phyloP scores from a whole-genome alignment of 2,329 filamentous ascomycete genomes.

The Rhytidhysteron rufulum region DNA sequence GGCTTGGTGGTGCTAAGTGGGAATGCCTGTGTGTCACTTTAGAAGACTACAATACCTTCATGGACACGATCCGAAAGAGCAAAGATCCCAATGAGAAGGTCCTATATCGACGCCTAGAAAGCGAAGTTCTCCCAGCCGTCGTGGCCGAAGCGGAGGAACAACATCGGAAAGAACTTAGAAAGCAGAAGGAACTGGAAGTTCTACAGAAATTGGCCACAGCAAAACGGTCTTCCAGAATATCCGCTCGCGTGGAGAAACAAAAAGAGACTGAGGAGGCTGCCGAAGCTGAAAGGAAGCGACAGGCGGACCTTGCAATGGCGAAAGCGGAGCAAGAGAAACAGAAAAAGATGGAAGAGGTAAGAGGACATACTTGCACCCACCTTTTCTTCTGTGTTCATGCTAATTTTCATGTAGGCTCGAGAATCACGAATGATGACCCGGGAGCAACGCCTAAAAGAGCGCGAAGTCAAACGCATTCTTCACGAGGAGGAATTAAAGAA shows the following conservation, averaged over 20 bases:
- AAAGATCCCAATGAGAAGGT: slow-evolving; percentile 82
- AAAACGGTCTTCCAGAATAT: slow-evolving; percentile 88
- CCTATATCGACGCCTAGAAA: slow-evolving; percentile 66
- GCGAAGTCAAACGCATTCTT: slow-evolving; percentile 75
- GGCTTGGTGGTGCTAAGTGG: slow-evolving; percentile 77
- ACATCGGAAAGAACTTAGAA: slow-evolving; percentile 67
- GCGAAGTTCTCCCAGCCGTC: slow-evolving; percentile 79
- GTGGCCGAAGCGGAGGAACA: slow-evolving; percentile 69
- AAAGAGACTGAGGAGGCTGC: slow-evolving; percentile 67
- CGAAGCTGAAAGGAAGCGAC: slow-evolving; percentile 66
- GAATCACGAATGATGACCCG: slow-evolving; percentile 77
- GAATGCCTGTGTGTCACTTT: slow-evolving; percentile 84
- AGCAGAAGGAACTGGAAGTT: slow-evolving; percentile 75
- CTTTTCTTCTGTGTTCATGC: slow-evolving; percentile 3
- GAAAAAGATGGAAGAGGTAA: slow-evolving; percentile 63
- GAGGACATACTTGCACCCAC: slow-evolving; percentile 9
- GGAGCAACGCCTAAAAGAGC: slow-evolving; percentile 80
- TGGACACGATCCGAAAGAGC: slow-evolving; percentile 68
- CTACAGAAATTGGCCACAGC: slow-evolving; percentile 87
- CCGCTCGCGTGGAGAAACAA: slow-evolving; percentile 74
- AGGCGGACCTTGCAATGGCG: slow-evolving; percentile 61
- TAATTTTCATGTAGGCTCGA: slow-evolving; percentile 54
- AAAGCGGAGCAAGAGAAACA: slow-evolving; percentile 56
- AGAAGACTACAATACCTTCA: slow-evolving; percentile 68
- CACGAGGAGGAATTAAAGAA: slow-evolving; percentile 80